Evolutionary conservation across 495 filamentous ascomycete species (phyloP).

Genomic region (Lindgomyces ingoldianus): DNA sequence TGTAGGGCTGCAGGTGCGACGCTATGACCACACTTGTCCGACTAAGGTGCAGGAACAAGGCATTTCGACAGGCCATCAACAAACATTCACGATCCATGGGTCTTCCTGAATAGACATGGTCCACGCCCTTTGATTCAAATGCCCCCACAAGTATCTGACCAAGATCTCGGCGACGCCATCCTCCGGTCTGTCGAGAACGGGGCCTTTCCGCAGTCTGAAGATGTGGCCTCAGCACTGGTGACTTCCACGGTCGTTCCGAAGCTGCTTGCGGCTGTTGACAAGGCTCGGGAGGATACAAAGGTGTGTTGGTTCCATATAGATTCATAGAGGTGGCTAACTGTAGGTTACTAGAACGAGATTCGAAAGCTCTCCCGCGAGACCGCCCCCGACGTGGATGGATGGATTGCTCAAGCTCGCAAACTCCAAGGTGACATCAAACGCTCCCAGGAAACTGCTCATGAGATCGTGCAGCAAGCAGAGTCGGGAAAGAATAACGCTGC

Average conservation of each 20-base stretch:
- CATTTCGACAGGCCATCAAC: no score
- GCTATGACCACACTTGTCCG: not conserved
- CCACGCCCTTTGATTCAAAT: conserved; percentile 12
- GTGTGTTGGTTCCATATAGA: conserved; percentile 46
- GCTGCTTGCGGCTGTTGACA: conserved; percentile 64
- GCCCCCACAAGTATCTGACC: conserved; percentile 32
- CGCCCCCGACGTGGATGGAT: conserved; percentile 75
- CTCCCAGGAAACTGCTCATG: conserved; percentile 68
- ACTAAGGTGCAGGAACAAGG: no score
- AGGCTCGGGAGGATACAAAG: conserved; percentile 69
- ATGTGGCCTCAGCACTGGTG: conserved; percentile 63
- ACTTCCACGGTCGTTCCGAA: conserved; percentile 58
- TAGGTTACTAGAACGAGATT: conserved; percentile 61
- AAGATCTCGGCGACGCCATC: conserved; percentile 63
- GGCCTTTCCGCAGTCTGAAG: conserved; percentile 71
- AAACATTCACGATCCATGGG: no score
- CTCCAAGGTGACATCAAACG: conserved; percentile 79
- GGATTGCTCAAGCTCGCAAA: conserved; percentile 79
- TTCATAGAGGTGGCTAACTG: not conserved
- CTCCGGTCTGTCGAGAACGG: conserved; percentile 72
- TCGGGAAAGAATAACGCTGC: conserved; percentile 60
- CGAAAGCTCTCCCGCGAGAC: conserved; percentile 69
- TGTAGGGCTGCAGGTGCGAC: not conserved
- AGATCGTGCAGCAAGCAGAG: conserved; percentile 73
- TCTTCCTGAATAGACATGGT: conserved; percentile 15